phyloP scores from a whole-genome alignment of 305 asterid species.

The Solanum hybrid region DNA sequence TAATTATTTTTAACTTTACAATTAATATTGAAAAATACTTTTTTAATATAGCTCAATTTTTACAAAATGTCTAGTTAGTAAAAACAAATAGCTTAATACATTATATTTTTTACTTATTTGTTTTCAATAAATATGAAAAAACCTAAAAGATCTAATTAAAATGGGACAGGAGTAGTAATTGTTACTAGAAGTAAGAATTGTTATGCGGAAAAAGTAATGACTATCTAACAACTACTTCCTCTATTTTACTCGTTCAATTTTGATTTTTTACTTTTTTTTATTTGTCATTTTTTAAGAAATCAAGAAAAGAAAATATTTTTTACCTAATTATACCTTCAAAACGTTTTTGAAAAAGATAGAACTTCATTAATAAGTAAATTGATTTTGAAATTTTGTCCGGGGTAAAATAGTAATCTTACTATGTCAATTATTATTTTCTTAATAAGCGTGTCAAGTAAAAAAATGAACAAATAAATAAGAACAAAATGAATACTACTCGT shows the following conservation, averaged over 20 bases:
- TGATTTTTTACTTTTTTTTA: too few relatives aligned
- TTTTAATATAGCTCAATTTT: background rate
- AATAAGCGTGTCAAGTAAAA: too few relatives aligned
- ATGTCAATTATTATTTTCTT: background rate
- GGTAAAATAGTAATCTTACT: too few relatives aligned
- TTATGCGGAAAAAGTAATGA: too few relatives aligned
- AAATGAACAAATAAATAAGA: background rate
- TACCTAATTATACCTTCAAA: too few relatives aligned
- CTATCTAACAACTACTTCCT: background rate
- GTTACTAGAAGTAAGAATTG: background rate
- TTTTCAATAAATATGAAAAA: background rate
- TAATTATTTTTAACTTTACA: background rate
- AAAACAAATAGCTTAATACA: too few relatives aligned
- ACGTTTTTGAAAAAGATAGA: too few relatives aligned
- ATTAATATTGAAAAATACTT: background rate
- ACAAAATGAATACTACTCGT: too few relatives aligned
- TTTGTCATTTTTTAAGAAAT: too few relatives aligned
- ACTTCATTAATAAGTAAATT: background rate
- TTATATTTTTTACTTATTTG: background rate
- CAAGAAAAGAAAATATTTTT: too few relatives aligned
- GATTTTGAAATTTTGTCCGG: too few relatives aligned
- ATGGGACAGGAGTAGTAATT: background rate
- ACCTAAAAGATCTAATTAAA: background rate
- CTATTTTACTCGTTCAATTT: too few relatives aligned
- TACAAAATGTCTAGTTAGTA: background rate